phyloP scores from a whole-genome alignment of 2,329 filamentous ascomycete species.

The Onygenales sp. region DNA sequence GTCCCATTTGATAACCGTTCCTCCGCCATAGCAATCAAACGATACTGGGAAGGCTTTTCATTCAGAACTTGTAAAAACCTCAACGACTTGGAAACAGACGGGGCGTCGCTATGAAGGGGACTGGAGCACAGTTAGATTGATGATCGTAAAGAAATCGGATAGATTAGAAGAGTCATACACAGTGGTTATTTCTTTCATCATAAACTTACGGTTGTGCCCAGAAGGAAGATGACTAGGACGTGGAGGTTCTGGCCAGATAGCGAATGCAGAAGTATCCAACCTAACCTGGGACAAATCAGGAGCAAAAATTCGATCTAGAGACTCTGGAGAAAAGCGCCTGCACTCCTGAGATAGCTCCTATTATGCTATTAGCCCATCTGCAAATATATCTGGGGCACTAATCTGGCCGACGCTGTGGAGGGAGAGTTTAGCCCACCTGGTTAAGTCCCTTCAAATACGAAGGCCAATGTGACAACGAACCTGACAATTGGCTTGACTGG shows the following conservation, averaged over 20 bases:
- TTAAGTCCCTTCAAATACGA: slow-evolving; percentile 1
- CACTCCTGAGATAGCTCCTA: slow-evolving; percentile 3
- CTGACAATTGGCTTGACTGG: neutral
- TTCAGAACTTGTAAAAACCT: neutral
- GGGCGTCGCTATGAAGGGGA: neutral
- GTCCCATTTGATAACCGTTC: slow-evolving; percentile 1
- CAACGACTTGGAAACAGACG: neutral
- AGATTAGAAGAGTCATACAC: neutral
- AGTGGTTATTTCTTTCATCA: neutral
- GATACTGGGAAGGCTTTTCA: neutral
- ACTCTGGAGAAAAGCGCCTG: slow-evolving; percentile 1
- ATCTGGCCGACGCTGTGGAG: neutral
- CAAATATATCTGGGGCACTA: neutral
- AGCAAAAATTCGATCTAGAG: slow-evolving; percentile 1
- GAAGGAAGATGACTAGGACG: slow-evolving; percentile 1
- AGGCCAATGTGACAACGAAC: neutral
- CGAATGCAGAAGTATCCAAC: slow-evolving; percentile 2
- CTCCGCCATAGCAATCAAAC: slow-evolving; percentile 1
- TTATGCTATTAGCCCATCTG: neutral
- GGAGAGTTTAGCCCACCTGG: neutral
- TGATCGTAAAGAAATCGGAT: neutral
- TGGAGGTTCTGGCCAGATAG: slow-evolving; percentile 1
- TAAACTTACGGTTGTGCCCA: neutral
- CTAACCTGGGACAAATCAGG: slow-evolving; percentile 1
- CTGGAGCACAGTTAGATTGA: neutral